A percentile compares a stretch with the other conserved stretches of the same genome.
phyloP scores from a whole-genome alignment of 2,329 filamentous ascomycete genomes.

The Podosphaera leucotricha region DNA sequence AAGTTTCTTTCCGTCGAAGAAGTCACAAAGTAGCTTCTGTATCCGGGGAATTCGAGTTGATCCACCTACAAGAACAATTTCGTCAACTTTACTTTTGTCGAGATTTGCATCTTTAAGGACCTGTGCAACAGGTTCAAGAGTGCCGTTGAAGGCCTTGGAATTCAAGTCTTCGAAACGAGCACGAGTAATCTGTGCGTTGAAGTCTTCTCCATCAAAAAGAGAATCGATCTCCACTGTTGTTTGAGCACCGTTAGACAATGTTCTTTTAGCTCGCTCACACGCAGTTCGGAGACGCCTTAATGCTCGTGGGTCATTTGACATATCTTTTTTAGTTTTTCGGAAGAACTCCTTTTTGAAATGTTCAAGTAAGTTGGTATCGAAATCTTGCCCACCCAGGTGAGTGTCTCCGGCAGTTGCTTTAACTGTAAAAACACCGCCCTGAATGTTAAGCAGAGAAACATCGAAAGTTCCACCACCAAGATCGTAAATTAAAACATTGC shows the following conservation, averaged over 20 bases:
- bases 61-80: slow-evolving; percentile 97
- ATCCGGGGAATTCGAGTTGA: slow-evolving; percentile 97
- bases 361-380: slow-evolving; percentile 86
- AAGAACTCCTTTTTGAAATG: slow-evolving; percentile 94
- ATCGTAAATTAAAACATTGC: slow-evolving; percentile 99
- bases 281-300: slow-evolving; percentile 90
- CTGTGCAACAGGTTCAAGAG: slow-evolving; percentile 84
- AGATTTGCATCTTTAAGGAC: slow-evolving; percentile 81
- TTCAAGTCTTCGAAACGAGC: slow-evolving; percentile 98
- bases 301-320: slow-evolving; percentile 53
- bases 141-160: slow-evolving; percentile 82
- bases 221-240: slow-evolving; percentile 98
- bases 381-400: slow-evolving; percentile 86
- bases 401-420: slow-evolving; percentile 97
- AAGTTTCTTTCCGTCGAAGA: slow-evolving; percentile 99
- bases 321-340: slow-evolving; percentile 48
- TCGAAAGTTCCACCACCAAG: slow-evolving; percentile 99
- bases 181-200: slow-evolving; percentile 91
- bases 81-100: slow-evolving; percentile 80
- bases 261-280: slow-evolving; percentile 99
- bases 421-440: slow-evolving; percentile 97
- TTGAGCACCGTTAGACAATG: slow-evolving; percentile 88
- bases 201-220: slow-evolving; percentile 93
- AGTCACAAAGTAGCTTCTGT: slow-evolving; percentile 97
- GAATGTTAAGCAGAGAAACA: slow-evolving; percentile 97